Evolutionary conservation across 2,329 filamentous ascomycete species (phyloP).

Genomic region (Aspergillus eucalypticola): DNA sequence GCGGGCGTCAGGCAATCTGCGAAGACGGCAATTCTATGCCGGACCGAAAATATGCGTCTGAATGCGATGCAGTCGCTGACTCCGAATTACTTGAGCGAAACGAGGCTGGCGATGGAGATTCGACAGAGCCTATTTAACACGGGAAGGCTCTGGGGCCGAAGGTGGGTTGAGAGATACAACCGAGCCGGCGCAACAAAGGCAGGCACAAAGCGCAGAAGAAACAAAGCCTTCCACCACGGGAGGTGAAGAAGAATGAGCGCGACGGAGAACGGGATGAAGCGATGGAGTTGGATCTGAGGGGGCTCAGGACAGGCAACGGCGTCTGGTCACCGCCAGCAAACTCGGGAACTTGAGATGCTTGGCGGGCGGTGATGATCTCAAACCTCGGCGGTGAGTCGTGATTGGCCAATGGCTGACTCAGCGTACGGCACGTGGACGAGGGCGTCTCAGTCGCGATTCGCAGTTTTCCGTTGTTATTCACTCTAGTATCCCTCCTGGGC

Average conservation of each 20-base stretch:
- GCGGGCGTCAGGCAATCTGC: constrained; percentile 1
- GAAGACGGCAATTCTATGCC: not conserved
- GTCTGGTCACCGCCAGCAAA: constrained; percentile 2
- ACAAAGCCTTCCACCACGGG: not conserved
- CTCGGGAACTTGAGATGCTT: constrained; percentile 5
- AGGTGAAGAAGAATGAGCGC: not conserved
- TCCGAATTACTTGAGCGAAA: not conserved
- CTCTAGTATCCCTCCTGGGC: not conserved
- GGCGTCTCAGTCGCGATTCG: no score
- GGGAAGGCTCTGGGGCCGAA: not conserved
- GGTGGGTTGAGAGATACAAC: not conserved
- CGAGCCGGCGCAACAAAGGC: not conserved
- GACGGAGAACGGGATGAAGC: not conserved
- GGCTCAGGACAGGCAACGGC: not conserved
- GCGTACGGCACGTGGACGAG: constrained; percentile 2
- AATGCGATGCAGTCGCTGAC: not conserved
- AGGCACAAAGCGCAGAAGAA: not conserved
- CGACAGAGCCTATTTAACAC: not conserved
- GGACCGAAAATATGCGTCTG: not conserved
- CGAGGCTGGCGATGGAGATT: not conserved
- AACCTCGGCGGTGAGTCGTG: constrained; percentile 1
- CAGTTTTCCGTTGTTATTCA: no score
- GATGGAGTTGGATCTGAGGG: not conserved
- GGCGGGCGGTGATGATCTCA: constrained; percentile 4
- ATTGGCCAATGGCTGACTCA: constrained; percentile 28